Base-by-base conservation (phyloP, 352 stramenopile species). In the Pythium folliculosum region DNA sequence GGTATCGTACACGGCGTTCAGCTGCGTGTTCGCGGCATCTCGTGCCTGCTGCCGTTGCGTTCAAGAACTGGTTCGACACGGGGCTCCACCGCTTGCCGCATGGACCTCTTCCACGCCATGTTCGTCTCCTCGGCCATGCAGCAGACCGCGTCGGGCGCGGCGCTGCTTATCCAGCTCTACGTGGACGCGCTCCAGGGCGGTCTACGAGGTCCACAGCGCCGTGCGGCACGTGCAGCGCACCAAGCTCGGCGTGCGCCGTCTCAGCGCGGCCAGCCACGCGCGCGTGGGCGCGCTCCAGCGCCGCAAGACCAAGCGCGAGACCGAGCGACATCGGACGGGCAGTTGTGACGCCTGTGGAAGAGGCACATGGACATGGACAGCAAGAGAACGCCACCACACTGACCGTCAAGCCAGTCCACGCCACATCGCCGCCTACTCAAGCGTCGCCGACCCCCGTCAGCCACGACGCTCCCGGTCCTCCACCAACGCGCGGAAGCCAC, bases 61-160 rank as follows among this genome's bases (percentile, higher is more conserved):
- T 63, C 45, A 63, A 63, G 54, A 63, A 69, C 45, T 35, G 8
- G 21, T 35, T 59, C 22, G 37, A 58, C 55, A n/a, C 21, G 2
- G 53, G 53, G 0, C 17, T 58, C 13, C 55, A 45, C 32, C 47
- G 60, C 63, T 44, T 55, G 32, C 37, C 61, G 25, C 52, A 69
- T 69, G 17, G 63, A 69, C 53, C 43, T 69, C 17, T 69, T 69
- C 47, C 63, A 69, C 63, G 53, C 63, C 7, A 38, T 69, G 30
- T 59, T 64, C 25, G 35, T 69, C 1, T 55, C 69, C 0, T 57
- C 55, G 17, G 57, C 63, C 16, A 63, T 69, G 13, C 69, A 76
- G 45, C 25, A 25, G 30, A 35, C 51, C 0, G 60, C 21, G 22
- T 23, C 25, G 6, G 40, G 38, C 8, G 38, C 49, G 4, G 19